phyloP scores from a whole-genome alignment of 2,329 filamentous ascomycete genomes.

The Aspergillus quadrilineatus region DNA sequence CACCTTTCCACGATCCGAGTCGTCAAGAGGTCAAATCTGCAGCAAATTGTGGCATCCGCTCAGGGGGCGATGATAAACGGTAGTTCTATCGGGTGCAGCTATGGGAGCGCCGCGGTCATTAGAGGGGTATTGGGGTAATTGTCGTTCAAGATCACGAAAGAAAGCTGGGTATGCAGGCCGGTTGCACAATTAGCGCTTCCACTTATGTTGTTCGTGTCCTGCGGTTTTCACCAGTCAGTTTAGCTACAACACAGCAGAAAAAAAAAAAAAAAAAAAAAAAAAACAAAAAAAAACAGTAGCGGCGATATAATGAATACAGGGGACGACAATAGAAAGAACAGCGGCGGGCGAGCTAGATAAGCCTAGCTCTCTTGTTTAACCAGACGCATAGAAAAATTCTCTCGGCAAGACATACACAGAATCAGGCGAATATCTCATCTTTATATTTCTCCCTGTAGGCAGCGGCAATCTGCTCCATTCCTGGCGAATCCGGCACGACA shows the following conservation, averaged over 20 bases:
- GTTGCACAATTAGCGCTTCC: not conserved
- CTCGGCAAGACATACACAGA: conserved; percentile 1
- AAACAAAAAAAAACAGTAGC: not conserved
- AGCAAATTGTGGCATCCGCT: not conserved
- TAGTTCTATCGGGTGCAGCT: not conserved
- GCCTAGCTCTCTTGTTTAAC: not conserved
- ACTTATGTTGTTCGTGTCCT: not conserved
- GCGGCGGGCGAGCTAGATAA: not conserved
- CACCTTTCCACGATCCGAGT: not conserved
- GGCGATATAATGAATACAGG: not conserved
- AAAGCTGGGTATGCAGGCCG: not conserved
- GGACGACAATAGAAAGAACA: not conserved
- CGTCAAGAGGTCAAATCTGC: conserved; percentile 1
- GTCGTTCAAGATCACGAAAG: not conserved
- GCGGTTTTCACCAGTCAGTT: too few relatives aligned
- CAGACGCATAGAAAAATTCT: not conserved
- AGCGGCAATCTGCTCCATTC: conserved; percentile 30
- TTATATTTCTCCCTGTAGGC: conserved; percentile 29
- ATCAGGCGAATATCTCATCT: conserved; percentile 25
- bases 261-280: not conserved
- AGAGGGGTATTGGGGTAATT: not conserved
- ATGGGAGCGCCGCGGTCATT: not conserved
- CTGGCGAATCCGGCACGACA: conserved; percentile 26
- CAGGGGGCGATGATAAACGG: not conserved
- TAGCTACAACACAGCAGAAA: not conserved